Conservation (phyloP, 495 filamentous ascomycete species). For the Trichoderma virens region DNA sequence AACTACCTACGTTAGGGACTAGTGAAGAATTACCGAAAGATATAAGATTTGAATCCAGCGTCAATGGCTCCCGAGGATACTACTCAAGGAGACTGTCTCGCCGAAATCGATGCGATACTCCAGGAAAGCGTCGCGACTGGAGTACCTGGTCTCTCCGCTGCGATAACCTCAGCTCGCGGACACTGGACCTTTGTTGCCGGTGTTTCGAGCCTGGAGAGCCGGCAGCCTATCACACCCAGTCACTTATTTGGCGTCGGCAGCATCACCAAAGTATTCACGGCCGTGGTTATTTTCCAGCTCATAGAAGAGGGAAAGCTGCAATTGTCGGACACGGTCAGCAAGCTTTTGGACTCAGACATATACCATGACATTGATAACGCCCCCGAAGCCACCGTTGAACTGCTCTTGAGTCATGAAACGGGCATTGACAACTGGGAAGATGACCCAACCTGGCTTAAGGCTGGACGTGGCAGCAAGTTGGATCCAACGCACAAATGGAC, state of each 20-base stretch:
- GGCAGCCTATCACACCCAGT: neutral
- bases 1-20: too few species aligned
- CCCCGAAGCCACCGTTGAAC: neutral
- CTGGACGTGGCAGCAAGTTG: neutral
- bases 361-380: neutral
- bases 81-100: neutral
- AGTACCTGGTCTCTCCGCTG: neutral
- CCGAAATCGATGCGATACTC: neutral
- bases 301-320: neutral
- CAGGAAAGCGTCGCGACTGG: neutral
- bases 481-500: neutral
- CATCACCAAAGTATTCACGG: neutral
- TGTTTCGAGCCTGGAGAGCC: neutral
- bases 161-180: neutral
- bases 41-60: too few species aligned
- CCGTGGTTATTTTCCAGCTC: neutral
- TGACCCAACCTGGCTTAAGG: neutral
- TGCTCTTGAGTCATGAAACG: neutral
- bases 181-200: neutral
- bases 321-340: neutral
- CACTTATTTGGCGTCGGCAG: neutral
- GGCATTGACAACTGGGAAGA: neutral
- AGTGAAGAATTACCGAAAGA: too few species aligned
- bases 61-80: neutral
- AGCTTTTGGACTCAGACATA: neutral